Conservation (phyloP, 2,329 filamentous ascomycete species). For the Lachnellula occidentalis region DNA sequence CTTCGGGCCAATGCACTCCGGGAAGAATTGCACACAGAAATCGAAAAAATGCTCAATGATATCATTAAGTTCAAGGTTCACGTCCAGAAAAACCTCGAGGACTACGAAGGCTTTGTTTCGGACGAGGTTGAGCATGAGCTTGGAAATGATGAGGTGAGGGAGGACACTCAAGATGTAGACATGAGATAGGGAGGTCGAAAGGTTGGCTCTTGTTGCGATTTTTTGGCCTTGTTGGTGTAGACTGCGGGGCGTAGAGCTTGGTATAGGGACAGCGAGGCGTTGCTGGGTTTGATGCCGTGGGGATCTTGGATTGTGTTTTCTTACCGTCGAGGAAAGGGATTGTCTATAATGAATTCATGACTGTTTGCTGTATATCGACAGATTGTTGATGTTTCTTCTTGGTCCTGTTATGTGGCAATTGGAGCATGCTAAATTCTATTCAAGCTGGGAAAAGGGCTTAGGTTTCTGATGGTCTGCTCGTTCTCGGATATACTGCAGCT, state of each 20-base stretch:
- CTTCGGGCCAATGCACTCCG: constrained; percentile 75
- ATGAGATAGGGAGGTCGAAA: constrained; percentile 25
- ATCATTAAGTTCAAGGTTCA: constrained; percentile 99
- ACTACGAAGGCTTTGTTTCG: constrained; percentile 89
- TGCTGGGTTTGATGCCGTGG: background rate
- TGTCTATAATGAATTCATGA: constrained; percentile 2
- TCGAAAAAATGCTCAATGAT: constrained; percentile 93
- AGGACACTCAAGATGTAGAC: constrained; percentile 49
- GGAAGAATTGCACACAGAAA: constrained; percentile 97
- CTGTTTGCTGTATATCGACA: background rate
- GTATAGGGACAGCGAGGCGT: background rate
- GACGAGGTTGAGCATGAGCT: constrained; percentile 88
- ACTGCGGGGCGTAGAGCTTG: background rate
- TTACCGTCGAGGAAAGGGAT: background rate
- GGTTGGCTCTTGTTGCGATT: background rate
- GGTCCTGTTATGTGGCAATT: background rate
- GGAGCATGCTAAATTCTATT: no score
- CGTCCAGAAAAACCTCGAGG: constrained; percentile 84
- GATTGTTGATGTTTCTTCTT: background rate
- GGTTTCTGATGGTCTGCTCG: background rate
- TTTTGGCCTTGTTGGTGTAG: constrained; percentile 7
- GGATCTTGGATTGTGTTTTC: background rate
- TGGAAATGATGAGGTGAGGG: constrained; percentile 52
- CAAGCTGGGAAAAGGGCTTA: no score
- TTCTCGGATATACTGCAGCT: background rate